Evolutionary conservation across 805 yeast genomes (phyloP).

Genomic region (Pichia cabralensis): DNA sequence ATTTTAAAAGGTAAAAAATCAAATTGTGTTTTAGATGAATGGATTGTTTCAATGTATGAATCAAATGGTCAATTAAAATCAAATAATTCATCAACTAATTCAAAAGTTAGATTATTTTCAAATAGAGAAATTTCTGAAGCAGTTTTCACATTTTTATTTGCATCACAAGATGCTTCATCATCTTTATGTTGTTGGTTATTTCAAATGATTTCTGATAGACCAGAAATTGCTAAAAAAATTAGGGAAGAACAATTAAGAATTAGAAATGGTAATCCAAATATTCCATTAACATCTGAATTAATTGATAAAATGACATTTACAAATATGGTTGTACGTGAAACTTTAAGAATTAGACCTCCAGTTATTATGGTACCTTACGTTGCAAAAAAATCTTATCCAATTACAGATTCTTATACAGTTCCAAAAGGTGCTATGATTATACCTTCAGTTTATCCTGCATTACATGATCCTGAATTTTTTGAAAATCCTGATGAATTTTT

Average conservation of each 20-base stretch:
- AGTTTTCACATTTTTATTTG: constrained; percentile 91
- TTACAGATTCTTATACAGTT: constrained; percentile 73
- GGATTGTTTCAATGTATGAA: constrained; percentile 74
- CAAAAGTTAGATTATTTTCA: constrained; percentile 70
- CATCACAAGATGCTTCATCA: constrained; percentile 96
- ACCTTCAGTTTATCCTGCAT: constrained; percentile 90
- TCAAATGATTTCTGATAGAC: constrained; percentile 92
- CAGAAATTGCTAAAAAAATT: constrained; percentile 76
- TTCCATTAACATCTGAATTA: constrained; percentile 55
- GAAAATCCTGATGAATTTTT: constrained; percentile 89
- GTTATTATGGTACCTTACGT: constrained; percentile 97
- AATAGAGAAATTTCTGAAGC: constrained; percentile 93
- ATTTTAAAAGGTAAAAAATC: constrained; percentile 72
- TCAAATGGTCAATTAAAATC: constrained; percentile 25
- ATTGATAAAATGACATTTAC: constrained; percentile 86
- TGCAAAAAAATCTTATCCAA: constrained; percentile 78
- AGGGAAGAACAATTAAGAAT: constrained; percentile 87
- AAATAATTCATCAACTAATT: constrained; percentile 30
- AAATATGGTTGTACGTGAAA: constrained; percentile 80
- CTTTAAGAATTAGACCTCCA: constrained; percentile 93
- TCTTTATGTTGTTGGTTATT: constrained; percentile 97
- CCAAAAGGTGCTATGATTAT: constrained; percentile 97
- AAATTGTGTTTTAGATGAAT: constrained; percentile 88
- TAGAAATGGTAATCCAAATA: constrained; percentile 64
- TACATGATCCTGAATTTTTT: constrained; percentile 96